Percentiles rank a stretch among this genome's conserved stretches.
Conservation (phyloP, 163 green algal genomes). For the Prototheca cutis region DNA sequence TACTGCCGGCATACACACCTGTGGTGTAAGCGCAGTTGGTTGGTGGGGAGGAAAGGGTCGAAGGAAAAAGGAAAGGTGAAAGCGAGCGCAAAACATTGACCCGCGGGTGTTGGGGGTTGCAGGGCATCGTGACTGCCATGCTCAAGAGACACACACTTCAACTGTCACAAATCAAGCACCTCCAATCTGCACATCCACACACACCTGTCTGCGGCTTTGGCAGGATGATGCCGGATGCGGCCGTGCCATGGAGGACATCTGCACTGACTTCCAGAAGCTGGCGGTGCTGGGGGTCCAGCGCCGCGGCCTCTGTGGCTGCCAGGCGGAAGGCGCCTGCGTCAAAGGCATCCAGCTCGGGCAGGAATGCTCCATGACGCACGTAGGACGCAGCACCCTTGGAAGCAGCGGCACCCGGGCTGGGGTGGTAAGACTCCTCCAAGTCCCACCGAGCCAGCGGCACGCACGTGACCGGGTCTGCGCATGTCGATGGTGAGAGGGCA, state of each 20-base stretch:
- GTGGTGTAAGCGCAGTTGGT: constrained; percentile 10
- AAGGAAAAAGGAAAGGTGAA: background rate
- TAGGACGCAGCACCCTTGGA: constrained; percentile 7
- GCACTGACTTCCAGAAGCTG: constrained; percentile 44
- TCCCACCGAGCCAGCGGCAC: constrained; percentile 46
- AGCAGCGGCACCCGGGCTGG: background rate
- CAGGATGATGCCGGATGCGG: background rate
- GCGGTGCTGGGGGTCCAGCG: constrained; percentile 68
- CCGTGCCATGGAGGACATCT: constrained; percentile 15
- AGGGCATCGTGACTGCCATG: too few species aligned
- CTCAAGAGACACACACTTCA: too few species aligned
- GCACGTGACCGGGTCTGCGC: background rate
- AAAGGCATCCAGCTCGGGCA: constrained; percentile 49
- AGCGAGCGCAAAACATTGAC: too few species aligned
- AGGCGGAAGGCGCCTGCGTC: constrained; percentile 61
- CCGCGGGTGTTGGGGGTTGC: too few species aligned
- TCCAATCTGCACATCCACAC: too few species aligned
- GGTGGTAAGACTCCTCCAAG: constrained; percentile 17
- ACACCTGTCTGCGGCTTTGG: too few species aligned
- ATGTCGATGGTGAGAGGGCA: too few species aligned
- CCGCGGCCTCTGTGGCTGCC: constrained; percentile 37
- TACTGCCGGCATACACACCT: constrained; percentile 28
- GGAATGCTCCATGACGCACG: constrained; percentile 52
- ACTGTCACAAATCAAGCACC: too few species aligned
- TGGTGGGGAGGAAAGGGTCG: background rate